These are phyloP conservation scores for Nemania serpens DNA, from an alignment of 2,329 filamentous ascomycete genomes.

Conservation along the genomic window DNA sequence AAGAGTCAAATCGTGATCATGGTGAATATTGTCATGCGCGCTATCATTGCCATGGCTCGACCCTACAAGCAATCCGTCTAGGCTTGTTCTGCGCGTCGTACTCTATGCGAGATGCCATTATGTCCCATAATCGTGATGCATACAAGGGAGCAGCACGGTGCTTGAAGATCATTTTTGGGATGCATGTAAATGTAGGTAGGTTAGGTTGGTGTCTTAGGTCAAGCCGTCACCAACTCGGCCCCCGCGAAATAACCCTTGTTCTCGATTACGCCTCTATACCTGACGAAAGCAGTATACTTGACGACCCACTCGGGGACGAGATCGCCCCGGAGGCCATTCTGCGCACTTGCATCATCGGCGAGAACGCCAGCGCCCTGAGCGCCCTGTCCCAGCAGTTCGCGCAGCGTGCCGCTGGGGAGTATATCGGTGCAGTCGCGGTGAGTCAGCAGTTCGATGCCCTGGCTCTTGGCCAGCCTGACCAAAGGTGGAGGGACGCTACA, in stretches of 20 bases:
- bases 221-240: constrained; percentile 65
- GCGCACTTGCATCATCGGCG: constrained; percentile 58
- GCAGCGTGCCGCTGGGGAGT: constrained; percentile 79
- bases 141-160: neutral
- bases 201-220: neutral
- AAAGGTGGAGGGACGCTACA: constrained; percentile 93
- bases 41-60: constrained; percentile 10
- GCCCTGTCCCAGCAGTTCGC: constrained; percentile 79
- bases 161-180: neutral
- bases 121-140: constrained; percentile 8
- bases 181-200: neutral
- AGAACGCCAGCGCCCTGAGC: constrained; percentile 76
- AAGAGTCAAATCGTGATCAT: constrained; percentile 7
- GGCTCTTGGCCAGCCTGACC: constrained; percentile 78
- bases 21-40: constrained; percentile 7
- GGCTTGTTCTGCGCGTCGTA: constrained; percentile 15
- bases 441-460: constrained; percentile 85
- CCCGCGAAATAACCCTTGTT: constrained; percentile 97
- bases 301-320: constrained; percentile 91
- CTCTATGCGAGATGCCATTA: constrained; percentile 23
- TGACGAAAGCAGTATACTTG: constrained; percentile 95
- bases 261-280: constrained; percentile 92
- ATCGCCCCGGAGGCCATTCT: constrained; percentile 71
- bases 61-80: neutral
- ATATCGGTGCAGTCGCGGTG: constrained; percentile 95